Percentiles rank a stretch among this genome's conserved stretches.
These are phyloP conservation scores for Microdochium paspali DNA, from an alignment of 2,329 filamentous ascomycete genomes.

Conservation along the genomic window DNA sequence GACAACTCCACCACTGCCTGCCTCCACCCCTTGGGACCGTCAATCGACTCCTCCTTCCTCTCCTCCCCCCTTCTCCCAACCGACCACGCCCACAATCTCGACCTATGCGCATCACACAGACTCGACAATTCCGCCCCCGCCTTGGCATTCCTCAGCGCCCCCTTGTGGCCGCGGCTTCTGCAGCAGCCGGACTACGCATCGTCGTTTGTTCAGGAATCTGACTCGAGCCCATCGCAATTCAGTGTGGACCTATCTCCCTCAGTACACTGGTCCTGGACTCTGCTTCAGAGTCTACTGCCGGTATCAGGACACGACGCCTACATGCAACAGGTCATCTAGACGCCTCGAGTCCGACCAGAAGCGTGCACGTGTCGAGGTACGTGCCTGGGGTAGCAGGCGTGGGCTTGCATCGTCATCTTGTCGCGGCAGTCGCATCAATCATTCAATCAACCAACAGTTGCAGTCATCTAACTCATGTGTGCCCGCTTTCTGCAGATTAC, in stretches of 20 bases:
- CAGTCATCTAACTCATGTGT: not conserved
- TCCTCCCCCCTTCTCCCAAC: not conserved
- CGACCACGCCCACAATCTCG: not conserved
- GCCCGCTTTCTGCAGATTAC: conserved; percentile 26
- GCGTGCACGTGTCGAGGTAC: conserved; percentile 23
- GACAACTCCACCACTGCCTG: no score
- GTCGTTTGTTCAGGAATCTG: conserved; percentile 20
- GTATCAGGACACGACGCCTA: conserved; percentile 19
- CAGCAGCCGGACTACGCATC: no score
- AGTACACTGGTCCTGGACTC: conserved; percentile 21
- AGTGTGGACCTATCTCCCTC: conserved; percentile 17
- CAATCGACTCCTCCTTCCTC: not conserved
- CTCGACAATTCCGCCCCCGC: not conserved
- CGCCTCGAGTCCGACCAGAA: conserved; percentile 15
- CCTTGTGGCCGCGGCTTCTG: no score
- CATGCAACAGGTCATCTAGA: conserved; percentile 18
- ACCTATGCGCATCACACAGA: not conserved
- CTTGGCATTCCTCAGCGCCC: not conserved
- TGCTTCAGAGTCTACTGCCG: conserved; percentile 19
- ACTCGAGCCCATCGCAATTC: conserved; percentile 21
- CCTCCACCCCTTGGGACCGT: not conserved
- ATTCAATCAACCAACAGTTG: no score
- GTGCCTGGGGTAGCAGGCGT: conserved; percentile 5
- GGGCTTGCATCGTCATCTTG: not conserved
- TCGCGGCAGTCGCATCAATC: not conserved